Base-by-base conservation (phyloP, 108 stramenopile genomes). In the Stephanodiscus triporus region DNA sequence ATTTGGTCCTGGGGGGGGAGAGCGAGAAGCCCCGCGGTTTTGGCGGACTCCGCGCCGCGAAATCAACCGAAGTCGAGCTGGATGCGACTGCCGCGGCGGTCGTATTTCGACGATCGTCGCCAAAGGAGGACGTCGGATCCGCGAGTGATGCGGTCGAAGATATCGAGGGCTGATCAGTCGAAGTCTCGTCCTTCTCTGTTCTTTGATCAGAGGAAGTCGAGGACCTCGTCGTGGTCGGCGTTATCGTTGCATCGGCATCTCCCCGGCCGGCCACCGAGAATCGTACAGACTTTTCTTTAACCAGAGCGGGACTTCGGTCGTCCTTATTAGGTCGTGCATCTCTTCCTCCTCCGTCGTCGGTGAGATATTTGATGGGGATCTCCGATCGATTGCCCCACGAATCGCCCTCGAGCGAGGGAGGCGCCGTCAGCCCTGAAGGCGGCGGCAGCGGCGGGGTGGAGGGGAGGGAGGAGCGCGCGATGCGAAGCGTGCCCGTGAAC, bases 401-500 rank as follows among this genome's bases (percentile, higher is more conserved):
- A 0, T 45, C 43, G 43, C 4, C 49, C 20, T 20, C 7, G 50
- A 32, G 42, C 24, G 32, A 5, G 34, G 14, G 17, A 16, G 11
- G 60, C n/a, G 9, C 30, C 37, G 36, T 14, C 0, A 6, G 7
- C 20, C 4, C 9, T 10, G 36, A 61, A 20, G 40, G 22, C 30
- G 16, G 40, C 9, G 7, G 53, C 20, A 9, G 23, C 1, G 23
- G 27, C 9, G 56, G 11, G 1, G 56, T 9, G 13, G 27, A 30
- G 55, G 56, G 20, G 6, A 16, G 27, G 14, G 56, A 32, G 17
- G 61, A 56, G 0, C 51, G 37, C 27, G 37, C 24, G 40, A 75
- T 66, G 27, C 38, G 56, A 7, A 75, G 65, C 2, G 73, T 75
- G 42, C 73, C 73, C 0, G 73, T 66, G 58, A 75, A 75, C 4